Evolutionary conservation across 441 rosid species (phyloP).

Genomic region (Erodium texanum): DNA sequence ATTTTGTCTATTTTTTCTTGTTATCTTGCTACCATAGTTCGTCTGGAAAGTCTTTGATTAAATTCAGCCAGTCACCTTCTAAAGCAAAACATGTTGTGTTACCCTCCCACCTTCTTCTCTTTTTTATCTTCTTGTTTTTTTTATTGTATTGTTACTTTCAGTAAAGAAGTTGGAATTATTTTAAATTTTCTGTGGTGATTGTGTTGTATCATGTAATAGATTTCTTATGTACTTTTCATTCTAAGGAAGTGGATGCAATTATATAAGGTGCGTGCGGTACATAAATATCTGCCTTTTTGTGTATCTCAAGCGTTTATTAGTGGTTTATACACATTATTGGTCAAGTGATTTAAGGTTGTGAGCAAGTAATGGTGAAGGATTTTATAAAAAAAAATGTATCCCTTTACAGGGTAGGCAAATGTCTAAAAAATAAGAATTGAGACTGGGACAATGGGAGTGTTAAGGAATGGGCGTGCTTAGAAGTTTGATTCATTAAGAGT

Average conservation of each 20-base stretch:
- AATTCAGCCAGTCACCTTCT: not conserved
- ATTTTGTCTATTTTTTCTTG: constrained; percentile 14
- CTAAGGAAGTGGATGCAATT: not conserved
- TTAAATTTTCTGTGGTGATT: not conserved
- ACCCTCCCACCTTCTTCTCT: not conserved
- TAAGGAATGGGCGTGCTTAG: not conserved
- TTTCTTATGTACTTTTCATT: not conserved
- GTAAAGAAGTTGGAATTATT: not conserved
- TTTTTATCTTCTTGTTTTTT: not conserved
- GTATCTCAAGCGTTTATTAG: not conserved
- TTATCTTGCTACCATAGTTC: not conserved
- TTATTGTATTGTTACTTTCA: not conserved
- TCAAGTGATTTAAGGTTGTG: not conserved
- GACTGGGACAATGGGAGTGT: not conserved
- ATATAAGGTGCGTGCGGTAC: not conserved
- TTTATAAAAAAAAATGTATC: not conserved
- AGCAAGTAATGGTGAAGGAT: not conserved
- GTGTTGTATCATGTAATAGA: not conserved
- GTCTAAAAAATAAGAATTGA: not conserved
- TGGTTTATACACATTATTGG: not conserved
- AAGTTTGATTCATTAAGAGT: constrained; percentile 3
- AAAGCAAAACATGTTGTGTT: not conserved
- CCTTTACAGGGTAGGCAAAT: not conserved
- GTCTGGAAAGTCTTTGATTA: constrained; percentile 2
- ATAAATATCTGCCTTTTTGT: not conserved